These are phyloP conservation scores for Beauveria sp. DNA, from an alignment of 2,329 filamentous ascomycete species.

Conservation along the genomic window DNA sequence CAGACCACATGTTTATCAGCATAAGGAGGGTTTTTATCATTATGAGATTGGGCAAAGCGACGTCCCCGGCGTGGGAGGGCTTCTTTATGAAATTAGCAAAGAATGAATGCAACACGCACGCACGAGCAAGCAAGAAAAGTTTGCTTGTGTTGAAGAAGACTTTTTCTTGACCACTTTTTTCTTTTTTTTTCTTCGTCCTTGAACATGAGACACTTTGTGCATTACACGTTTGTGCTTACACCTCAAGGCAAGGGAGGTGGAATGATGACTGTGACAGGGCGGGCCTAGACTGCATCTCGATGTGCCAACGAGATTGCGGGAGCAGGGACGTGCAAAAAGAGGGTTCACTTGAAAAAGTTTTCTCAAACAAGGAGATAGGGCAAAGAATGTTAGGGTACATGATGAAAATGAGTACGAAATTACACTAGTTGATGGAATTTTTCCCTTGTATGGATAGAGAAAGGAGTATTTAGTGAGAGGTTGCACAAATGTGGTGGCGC, in stretches of 20 bases:
- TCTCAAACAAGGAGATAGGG: no score
- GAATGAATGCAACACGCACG: conserved; percentile 3
- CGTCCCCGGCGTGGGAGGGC: neutral
- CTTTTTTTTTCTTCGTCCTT: neutral
- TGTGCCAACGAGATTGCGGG: neutral
- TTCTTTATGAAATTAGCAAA: conserved; percentile 2
- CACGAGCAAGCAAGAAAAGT: neutral
- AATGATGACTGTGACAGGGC: conserved; percentile 2
- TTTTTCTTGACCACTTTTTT: neutral
- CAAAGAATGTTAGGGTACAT: no score
- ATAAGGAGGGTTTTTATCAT: neutral
- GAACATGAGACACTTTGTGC: neutral
- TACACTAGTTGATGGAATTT: no score
- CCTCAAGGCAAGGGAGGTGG: neutral
- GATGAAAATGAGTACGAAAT: no score
- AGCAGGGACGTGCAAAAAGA: no score
- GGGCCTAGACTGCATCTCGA: neutral
- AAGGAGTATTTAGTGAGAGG: neutral
- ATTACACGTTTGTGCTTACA: neutral
- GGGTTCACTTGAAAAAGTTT: no score
- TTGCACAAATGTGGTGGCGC: conserved; percentile 1
- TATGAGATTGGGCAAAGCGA: neutral
- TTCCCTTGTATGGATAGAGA: neutral
- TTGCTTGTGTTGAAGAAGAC: neutral
- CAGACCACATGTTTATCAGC: neutral